Percentiles rank a stretch among this genome's conserved stretches.
phyloP scores from a whole-genome alignment of 2,329 filamentous ascomycete species.

The Fusarium austroafricanum region DNA sequence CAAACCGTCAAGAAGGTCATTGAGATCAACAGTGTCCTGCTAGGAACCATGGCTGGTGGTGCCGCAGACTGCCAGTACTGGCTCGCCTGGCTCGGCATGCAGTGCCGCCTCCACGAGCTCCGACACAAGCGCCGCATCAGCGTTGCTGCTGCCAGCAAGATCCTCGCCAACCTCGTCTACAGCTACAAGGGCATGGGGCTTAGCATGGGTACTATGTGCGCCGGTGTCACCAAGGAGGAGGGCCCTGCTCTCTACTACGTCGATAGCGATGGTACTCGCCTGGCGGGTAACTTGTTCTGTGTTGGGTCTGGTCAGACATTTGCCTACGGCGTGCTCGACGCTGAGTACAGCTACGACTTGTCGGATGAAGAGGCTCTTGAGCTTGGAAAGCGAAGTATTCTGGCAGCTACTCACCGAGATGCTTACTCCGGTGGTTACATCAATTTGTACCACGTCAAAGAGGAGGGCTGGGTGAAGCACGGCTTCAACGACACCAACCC shows the following conservation, averaged over 20 bases:
- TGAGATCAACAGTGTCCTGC: conserved; percentile 92
- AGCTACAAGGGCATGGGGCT: conserved; percentile 98
- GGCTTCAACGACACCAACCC: conserved; percentile 98
- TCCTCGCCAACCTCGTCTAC: conserved; percentile 98
- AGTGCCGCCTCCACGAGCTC: conserved; percentile 98
- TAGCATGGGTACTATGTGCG: conserved; percentile 99
- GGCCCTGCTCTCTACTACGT: conserved; percentile 99
- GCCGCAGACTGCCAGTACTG: conserved; percentile 99
- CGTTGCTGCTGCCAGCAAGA: conserved; percentile 96
- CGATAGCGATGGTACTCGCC: conserved; percentile 89
- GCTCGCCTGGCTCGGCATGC: conserved; percentile 98
- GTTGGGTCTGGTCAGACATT: conserved; percentile 99
- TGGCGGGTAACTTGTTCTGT: conserved; percentile 96
- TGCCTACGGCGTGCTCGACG: conserved; percentile 96
- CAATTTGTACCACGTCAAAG: conserved; percentile 99
- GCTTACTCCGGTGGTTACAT: conserved; percentile 99
- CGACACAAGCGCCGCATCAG: conserved; percentile 99
- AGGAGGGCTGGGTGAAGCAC: conserved; percentile 98
- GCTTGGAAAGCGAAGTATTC: conserved; percentile 89
- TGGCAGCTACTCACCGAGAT: conserved; percentile 96
- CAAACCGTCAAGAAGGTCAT: conserved; percentile 99
- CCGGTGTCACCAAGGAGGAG: conserved; percentile 94
- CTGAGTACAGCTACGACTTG: conserved; percentile 92
- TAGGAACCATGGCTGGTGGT: conserved; percentile 98
- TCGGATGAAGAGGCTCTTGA: conserved; percentile 89